Percentiles rank a stretch among this genome's conserved stretches.
These are phyloP conservation scores for Hyphopichia homilentoma DNA, from an alignment of 805 yeast genomes.

Conservation along the genomic window DNA sequence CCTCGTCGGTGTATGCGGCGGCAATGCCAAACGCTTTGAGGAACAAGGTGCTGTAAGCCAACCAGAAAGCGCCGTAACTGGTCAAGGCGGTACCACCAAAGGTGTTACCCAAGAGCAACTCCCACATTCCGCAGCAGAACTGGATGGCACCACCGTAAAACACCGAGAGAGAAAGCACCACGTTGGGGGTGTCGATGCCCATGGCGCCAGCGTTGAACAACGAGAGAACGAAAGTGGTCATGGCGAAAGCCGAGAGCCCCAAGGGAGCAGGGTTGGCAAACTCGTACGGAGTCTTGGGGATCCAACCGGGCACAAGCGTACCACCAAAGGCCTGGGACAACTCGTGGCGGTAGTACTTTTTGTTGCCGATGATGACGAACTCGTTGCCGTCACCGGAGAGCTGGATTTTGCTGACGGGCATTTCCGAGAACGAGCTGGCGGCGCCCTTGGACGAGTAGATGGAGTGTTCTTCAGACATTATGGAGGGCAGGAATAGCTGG, in stretches of 20 bases:
- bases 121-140: conserved; percentile 64
- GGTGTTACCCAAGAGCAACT: conserved; percentile 58
- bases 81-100: conserved; percentile 64
- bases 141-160: conserved; percentile 65
- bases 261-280: conserved; percentile 67
- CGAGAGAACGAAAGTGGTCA: conserved; percentile 59
- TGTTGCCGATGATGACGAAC: conserved; percentile 25
- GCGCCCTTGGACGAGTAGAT: conserved; percentile 1
- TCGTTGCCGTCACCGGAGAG: conserved; percentile 29
- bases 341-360: conserved; percentile 29
- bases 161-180: conserved; percentile 54
- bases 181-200: conserved; percentile 48
- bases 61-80: conserved; percentile 71
- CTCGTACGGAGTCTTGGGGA: conserved; percentile 45
- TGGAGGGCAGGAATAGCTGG: too few species aligned
- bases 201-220: conserved; percentile 53
- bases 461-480: conserved; percentile 1
- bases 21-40: conserved; percentile 58
- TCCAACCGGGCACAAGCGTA: conserved; percentile 28
- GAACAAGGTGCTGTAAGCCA: conserved; percentile 57
- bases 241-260: conserved; percentile 58
- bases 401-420: conserved; percentile 4
- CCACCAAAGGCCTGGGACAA: conserved; percentile 38
- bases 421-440: background rate
- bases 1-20: conserved; percentile 45